Evolutionary conservation across 2,329 filamentous ascomycete species (phyloP).

Genomic region (Cytospora mali): DNA sequence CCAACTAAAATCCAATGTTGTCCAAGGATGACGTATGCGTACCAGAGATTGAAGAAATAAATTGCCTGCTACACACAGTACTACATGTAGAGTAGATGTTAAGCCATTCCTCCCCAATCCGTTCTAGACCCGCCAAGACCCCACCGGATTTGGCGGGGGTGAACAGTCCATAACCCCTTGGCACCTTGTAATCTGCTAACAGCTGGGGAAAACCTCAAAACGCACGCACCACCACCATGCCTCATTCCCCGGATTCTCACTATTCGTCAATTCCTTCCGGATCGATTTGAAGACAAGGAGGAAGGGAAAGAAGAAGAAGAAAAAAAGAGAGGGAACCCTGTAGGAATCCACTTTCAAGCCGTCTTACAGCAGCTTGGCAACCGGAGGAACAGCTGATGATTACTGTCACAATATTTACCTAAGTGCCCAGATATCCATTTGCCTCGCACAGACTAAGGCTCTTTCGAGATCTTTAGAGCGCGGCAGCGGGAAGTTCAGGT

Average conservation of each 20-base stretch:
- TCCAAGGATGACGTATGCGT: slow-evolving; percentile 24
- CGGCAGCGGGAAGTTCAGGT: too few relatives aligned
- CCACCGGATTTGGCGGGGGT: slow-evolving; percentile 8
- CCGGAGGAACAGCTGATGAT: too few relatives aligned
- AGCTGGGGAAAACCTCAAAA: slow-evolving; percentile 2
- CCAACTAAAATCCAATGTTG: background rate
- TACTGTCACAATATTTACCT: too few relatives aligned
- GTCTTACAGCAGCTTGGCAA: too few relatives aligned
- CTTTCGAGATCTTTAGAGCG: too few relatives aligned
- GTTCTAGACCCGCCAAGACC: background rate
- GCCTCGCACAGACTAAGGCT: too few relatives aligned
- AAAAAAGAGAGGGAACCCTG: background rate
- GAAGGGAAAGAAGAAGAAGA: too few relatives aligned
- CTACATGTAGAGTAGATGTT: slow-evolving; percentile 4
- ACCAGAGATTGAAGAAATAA: background rate
- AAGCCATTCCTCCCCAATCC: background rate
- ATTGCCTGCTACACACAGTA: background rate
- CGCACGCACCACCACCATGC: background rate
- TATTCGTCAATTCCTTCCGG: slow-evolving; percentile 25
- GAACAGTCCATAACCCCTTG: slow-evolving; percentile 1
- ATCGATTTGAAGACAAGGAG: too few relatives aligned
- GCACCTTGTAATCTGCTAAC: slow-evolving; percentile 17
- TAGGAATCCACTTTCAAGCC: too few relatives aligned
- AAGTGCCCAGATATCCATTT: too few relatives aligned
- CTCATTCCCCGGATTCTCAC: slow-evolving; percentile 11